A percentile compares a stretch with the other conserved stretches of the same genome.
Conservation (phyloP, 108 stramenopile genomes). For the Skeletonema marinoi region DNA sequence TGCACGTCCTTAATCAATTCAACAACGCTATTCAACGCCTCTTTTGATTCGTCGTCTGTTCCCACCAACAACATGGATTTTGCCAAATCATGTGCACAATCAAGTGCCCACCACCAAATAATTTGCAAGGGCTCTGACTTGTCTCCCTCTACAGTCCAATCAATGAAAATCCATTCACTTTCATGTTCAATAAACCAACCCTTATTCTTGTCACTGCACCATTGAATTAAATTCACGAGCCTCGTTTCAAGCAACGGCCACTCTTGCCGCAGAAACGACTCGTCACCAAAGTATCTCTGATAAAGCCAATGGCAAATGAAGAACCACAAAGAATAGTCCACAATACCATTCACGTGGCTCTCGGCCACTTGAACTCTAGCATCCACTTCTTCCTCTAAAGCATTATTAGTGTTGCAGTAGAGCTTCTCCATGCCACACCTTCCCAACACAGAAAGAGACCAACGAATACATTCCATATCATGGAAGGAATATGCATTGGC, state of each 20-base stretch:
- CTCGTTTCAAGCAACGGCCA: constrained; percentile 28
- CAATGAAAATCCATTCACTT: constrained; percentile 45
- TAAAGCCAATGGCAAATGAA: constrained; percentile 39
- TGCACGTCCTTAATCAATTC: neutral
- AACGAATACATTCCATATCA: constrained; percentile 29
- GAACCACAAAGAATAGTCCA: constrained; percentile 51
- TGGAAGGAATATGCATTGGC: constrained; percentile 25
- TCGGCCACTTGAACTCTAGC: constrained; percentile 2
- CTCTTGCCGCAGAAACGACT: constrained; percentile 31
- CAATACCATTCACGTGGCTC: constrained; percentile 44
- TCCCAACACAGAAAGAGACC: constrained; percentile 37
- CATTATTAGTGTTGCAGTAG: neutral
- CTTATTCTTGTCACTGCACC: constrained; percentile 19
- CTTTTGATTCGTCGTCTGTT: neutral
- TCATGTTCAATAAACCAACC: constrained; percentile 28
- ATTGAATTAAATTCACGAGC: constrained; percentile 14
- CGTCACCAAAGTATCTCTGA: constrained; percentile 46
- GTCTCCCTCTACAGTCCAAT: constrained; percentile 36
- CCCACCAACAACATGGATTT: neutral
- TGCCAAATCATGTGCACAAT: constrained; percentile 24
- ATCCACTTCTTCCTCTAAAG: neutral
- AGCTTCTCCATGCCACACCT: constrained; percentile 33
- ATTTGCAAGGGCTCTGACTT: constrained; percentile 36
- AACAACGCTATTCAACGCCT: constrained; percentile 6
- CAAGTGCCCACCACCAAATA: constrained; percentile 52